phyloP scores from a whole-genome alignment of 169 alveolate species.

The Eimeria brunetti region DNA sequence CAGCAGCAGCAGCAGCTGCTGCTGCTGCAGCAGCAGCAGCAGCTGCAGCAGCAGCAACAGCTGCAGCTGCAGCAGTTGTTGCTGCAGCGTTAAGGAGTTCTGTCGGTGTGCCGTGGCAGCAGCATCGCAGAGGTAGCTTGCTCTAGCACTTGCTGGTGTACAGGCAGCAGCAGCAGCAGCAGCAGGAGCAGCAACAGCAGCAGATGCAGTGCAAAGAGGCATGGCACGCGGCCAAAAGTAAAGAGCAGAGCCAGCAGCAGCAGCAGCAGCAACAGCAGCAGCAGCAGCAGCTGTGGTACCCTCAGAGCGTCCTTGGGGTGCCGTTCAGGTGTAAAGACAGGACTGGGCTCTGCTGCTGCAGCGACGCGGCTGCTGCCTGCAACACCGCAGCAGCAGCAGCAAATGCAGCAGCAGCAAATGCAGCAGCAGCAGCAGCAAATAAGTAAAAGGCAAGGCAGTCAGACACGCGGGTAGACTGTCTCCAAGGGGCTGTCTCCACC shows the following conservation, averaged over 20 bases:
- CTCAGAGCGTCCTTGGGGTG: constrained; percentile 39
- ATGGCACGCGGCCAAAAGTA: neutral
- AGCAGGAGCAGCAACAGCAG: constrained; percentile 24
- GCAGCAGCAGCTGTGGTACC: neutral
- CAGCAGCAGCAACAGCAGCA: neutral
- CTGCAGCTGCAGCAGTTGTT: neutral
- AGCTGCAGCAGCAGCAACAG: neutral
- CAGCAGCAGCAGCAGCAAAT: neutral
- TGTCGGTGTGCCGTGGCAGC: neutral
- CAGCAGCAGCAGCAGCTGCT: constrained; percentile 1
- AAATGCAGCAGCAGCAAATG: neutral
- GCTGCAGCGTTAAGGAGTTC: neutral
- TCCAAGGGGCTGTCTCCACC: too few species aligned
- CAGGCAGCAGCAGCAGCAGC: neutral
- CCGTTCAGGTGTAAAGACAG: constrained; percentile 19
- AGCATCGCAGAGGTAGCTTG: neutral
- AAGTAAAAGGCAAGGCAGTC: neutral
- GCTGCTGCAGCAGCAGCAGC: neutral
- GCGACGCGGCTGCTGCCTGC: neutral
- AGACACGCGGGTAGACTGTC: neutral
- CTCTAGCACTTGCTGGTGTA: neutral
- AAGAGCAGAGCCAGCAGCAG: neutral
- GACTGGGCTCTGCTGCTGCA: neutral
- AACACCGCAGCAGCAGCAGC: neutral
- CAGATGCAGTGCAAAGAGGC: too few species aligned